Conservation (phyloP, 164 flowering plant species). For the Warburgia ugandensis region DNA sequence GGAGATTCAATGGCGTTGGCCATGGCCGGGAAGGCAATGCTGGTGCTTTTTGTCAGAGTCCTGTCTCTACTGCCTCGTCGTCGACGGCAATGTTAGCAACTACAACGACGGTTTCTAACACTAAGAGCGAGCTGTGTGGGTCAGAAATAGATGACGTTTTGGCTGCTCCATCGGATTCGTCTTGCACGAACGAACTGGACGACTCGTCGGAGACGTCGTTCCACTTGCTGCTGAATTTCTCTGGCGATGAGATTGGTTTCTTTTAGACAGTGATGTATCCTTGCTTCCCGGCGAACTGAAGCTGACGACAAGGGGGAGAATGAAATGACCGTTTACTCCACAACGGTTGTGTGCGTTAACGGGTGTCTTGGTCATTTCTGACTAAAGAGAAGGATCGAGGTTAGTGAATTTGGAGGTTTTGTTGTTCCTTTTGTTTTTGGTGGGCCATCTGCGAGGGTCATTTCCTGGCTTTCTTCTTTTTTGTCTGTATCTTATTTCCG, state of each 20-base stretch:
- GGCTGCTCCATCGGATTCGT: conserved; percentile 32
- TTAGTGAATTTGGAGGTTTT: no score
- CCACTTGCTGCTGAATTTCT: conserved; percentile 62
- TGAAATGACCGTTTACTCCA: no score
- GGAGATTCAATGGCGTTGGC: conserved; percentile 22
- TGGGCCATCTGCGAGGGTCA: no score
- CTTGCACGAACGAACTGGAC: conserved; percentile 51
- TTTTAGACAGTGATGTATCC: no score
- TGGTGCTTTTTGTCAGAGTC: conserved; percentile 26
- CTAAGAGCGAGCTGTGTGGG: conserved; percentile 14
- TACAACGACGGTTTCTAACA: conserved; percentile 9
- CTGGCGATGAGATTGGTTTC: conserved; percentile 70
- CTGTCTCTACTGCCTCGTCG: conserved; percentile 48
- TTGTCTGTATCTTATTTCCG: no score
- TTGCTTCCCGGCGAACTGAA: no score
- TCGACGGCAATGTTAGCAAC: conserved; percentile 33
- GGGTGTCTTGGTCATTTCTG: no score
- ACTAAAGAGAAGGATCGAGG: no score
- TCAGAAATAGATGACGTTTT: conserved; percentile 9
- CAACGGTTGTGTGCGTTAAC: no score
- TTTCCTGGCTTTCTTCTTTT: no score
- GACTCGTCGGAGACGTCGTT: conserved; percentile 63
- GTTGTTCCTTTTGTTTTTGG: no score
- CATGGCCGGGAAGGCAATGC: neutral
- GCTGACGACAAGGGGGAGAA: no score